Evolutionary conservation across 2,329 filamentous ascomycete species (phyloP), one percentile per base, ranked within the genome.

Genomic region (Grosmannia clavigera): DNA sequence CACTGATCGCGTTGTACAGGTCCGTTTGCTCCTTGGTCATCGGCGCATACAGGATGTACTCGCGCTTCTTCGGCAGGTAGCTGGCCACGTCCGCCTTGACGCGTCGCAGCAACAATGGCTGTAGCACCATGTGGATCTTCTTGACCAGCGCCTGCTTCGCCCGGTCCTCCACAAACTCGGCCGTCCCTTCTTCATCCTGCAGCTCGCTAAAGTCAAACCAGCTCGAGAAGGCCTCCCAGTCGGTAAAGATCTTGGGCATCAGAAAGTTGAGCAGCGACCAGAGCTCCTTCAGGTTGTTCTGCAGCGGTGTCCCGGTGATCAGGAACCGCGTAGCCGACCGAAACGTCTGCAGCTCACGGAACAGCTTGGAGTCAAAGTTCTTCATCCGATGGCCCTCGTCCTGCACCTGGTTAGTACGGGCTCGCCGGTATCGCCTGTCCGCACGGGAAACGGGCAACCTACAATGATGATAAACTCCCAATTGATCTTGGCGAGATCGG

Each of bases 381-480:
- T 99, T 99, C 80, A 99, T 85, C 1, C 94, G 87, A 70, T 99
- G 94, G 0, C 94, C 94, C 73, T 99, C 94, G 66, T 99, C 92
- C 85, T 88, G 22, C 25, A 33, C 5, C 12, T 48, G 7, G 35
- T 68, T 35, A 16, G 22, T 4, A 35, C 3, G 51, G 0, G 29
- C 10, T 5, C 9, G 5, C n/a, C n/a, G 29, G 22, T 19, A 22
- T 27, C 5, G 12, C 5, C 3, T 56, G 5, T 12, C 3, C 5
- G 22, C 35, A 19, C 40, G 43, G 19, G 43, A 7, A 6, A n/a
- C 4, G 43, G 5, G 3, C 6, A 9, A 72, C 81, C 69, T 73
- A 87, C 86, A 63, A 99, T 95, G 65, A 99, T 94, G 68, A 99
- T 96, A 66, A 96, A 96, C 59, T 95, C 90, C 94, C 94, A 99